phyloP scores from a whole-genome alignment of 1,284 basidiomycete species.

The Chondrostereum purpureum region DNA sequence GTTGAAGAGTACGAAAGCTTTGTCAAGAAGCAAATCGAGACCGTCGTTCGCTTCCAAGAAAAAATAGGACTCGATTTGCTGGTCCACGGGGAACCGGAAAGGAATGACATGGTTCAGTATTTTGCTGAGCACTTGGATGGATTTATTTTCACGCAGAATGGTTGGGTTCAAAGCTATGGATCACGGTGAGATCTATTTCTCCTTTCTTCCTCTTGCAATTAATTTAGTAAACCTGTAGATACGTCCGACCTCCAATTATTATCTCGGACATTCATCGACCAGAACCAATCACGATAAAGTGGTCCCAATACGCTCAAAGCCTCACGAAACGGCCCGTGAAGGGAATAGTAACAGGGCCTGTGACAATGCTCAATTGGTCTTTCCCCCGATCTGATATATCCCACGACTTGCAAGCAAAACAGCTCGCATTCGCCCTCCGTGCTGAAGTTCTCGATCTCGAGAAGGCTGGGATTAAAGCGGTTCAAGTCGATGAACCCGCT shows the following conservation, averaged over 20 bases:
- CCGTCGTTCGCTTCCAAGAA: slow-evolving; percentile 96
- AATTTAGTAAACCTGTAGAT: slow-evolving; percentile 44
- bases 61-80: slow-evolving; percentile 93
- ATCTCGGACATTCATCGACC: slow-evolving; percentile 97
- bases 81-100: slow-evolving; percentile 98
- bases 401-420: slow-evolving; percentile 96
- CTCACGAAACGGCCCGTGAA: slow-evolving; percentile 95
- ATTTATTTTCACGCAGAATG: slow-evolving; percentile 98
- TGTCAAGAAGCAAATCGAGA: slow-evolving; percentile 97
- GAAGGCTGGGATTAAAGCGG: slow-evolving; percentile 94
- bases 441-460: slow-evolving; percentile 98
- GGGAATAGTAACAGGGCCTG: slow-evolving; percentile 97
- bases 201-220: not conserved
- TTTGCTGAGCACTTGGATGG: slow-evolving; percentile 96
- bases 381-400: slow-evolving; percentile 99
- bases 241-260: slow-evolving; percentile 98
- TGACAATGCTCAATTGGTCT: slow-evolving; percentile 99
- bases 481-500: slow-evolving; percentile 99
- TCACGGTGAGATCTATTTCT: slow-evolving; percentile 52
- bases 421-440: slow-evolving; percentile 96
- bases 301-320: slow-evolving; percentile 97
- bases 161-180: slow-evolving; percentile 98
- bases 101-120: slow-evolving; percentile 99
- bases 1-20: slow-evolving; percentile 92
- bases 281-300: slow-evolving; percentile 91